Conservation (phyloP, 2,329 filamentous ascomycete genomes). For the Sporothrix variecibatus region DNA sequence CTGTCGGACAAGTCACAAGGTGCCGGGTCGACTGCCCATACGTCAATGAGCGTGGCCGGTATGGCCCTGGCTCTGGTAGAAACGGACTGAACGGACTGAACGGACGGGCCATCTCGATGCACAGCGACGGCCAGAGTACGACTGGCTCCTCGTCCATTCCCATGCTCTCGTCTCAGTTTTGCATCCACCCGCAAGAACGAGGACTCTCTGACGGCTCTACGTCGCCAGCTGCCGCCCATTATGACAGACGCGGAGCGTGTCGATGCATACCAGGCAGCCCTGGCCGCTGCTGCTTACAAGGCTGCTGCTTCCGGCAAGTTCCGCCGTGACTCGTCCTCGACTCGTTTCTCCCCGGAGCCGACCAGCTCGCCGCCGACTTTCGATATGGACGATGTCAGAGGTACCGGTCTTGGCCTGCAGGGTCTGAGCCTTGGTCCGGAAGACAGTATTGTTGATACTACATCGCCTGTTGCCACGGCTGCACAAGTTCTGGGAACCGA, state of each 20-base stretch:
- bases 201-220: slow-evolving; percentile 22
- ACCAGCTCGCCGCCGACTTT: background rate
- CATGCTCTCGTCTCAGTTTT: slow-evolving; percentile 27
- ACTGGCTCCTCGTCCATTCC: slow-evolving; percentile 16
- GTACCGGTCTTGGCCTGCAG: slow-evolving; percentile 8
- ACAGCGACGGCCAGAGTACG: background rate
- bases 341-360: slow-evolving; percentile 34
- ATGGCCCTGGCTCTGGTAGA: background rate
- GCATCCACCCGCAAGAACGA: background rate
- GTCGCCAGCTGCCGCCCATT: slow-evolving; percentile 26
- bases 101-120: background rate
- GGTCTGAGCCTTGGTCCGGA: background rate
- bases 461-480: slow-evolving; percentile 31
- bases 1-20: slow-evolving; percentile 48
- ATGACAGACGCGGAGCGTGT: slow-evolving; percentile 32
- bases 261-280: slow-evolving; percentile 74
- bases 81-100: background rate
- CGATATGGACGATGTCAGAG: slow-evolving; percentile 3
- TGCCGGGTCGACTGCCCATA: slow-evolving; percentile 55
- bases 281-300: slow-evolving; percentile 77
- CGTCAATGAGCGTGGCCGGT: slow-evolving; percentile 47
- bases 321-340: slow-evolving; percentile 56
- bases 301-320: slow-evolving; percentile 78
- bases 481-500: background rate
- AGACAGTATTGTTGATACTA: slow-evolving; percentile 32